Conservation (phyloP, 2,329 filamentous ascomycete species). For the Bipolaris bicolor region DNA sequence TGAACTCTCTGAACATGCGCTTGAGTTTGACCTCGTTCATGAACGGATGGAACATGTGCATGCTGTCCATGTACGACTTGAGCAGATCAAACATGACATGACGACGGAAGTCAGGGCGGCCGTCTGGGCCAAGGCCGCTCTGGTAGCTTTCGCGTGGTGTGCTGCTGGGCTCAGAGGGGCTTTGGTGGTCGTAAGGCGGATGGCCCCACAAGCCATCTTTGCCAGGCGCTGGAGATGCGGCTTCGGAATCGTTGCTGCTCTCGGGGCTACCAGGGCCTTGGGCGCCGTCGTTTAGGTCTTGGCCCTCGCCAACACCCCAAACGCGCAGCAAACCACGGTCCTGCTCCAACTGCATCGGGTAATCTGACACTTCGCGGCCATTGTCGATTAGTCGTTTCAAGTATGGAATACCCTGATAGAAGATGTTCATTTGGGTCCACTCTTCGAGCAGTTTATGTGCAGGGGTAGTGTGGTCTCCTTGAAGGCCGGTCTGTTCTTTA, state of each 20-base stretch:
- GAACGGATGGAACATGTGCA: slow-evolving; percentile 70
- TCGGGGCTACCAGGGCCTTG: slow-evolving; percentile 44
- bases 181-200: slow-evolving; percentile 51
- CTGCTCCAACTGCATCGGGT: slow-evolving; percentile 78
- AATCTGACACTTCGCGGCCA: slow-evolving; percentile 65
- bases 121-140: slow-evolving; percentile 60
- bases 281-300: slow-evolving; percentile 61
- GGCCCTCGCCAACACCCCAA: slow-evolving; percentile 79
- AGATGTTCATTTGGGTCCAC: slow-evolving; percentile 63
- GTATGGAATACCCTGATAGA: slow-evolving; percentile 58
- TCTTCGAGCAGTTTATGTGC: slow-evolving; percentile 76
- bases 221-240: slow-evolving; percentile 50
- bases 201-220: slow-evolving; percentile 58
- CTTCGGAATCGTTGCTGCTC: slow-evolving; percentile 50
- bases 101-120: slow-evolving; percentile 60
- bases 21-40: slow-evolving; percentile 61
- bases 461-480: slow-evolving; percentile 87
- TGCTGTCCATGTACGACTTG: slow-evolving; percentile 63
- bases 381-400: slow-evolving; percentile 69
- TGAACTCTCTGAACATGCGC: slow-evolving; percentile 59
- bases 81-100: slow-evolving; percentile 59
- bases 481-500: slow-evolving; percentile 59
- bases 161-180: slow-evolving; percentile 31
- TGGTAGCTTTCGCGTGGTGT: slow-evolving; percentile 43
- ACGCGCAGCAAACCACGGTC: slow-evolving; percentile 74